A percentile compares a stretch with the other conserved stretches of the same genome.
Evolutionary conservation across 805 yeast species (phyloP).

Genomic region (Ogataea henricii): DNA sequence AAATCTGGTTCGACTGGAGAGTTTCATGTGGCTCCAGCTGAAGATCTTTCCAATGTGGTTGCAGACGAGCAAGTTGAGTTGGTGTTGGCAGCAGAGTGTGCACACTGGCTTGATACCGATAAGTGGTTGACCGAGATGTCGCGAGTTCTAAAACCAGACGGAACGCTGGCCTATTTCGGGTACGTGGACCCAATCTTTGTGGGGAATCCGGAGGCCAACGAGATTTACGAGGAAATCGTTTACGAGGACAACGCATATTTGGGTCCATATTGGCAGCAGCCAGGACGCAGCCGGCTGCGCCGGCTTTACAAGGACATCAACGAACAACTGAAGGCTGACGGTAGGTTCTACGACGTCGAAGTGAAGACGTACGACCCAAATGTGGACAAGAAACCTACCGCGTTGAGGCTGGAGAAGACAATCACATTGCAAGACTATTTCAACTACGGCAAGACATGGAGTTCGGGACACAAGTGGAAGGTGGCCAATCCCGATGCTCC

Average conservation of each 20-base stretch:
- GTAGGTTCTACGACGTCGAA: constrained; percentile 31
- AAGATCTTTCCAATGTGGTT: constrained; percentile 21
- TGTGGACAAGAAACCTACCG: constrained; percentile 18
- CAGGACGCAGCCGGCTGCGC: constrained; percentile 66
- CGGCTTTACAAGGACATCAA: constrained; percentile 43
- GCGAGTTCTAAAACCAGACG: constrained; percentile 42
- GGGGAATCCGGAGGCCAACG: constrained; percentile 55
- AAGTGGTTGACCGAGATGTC: constrained; percentile 34
- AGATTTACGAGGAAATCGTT: constrained; percentile 44
- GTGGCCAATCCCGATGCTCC: constrained; percentile 34
- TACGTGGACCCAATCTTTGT: constrained; percentile 69
- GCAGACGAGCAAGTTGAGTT: constrained; percentile 48
- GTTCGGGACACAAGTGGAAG: constrained; percentile 63
- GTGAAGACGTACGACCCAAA: constrained; percentile 34
- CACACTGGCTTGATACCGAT: constrained; percentile 68
- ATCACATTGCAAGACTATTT: constrained; percentile 48
- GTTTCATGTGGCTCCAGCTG: constrained; percentile 26
- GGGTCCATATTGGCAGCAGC: constrained; percentile 84
- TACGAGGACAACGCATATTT: constrained; percentile 46
- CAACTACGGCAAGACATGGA: constrained; percentile 66
- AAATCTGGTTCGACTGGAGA: constrained; percentile 8
- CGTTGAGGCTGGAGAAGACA: constrained; percentile 38
- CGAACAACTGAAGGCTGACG: constrained; percentile 40
- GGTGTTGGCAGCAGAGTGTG: constrained; percentile 79
- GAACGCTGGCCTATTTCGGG: constrained; percentile 70